phyloP scores from a whole-genome alignment of 805 yeast species.

The Candida insectorum region DNA sequence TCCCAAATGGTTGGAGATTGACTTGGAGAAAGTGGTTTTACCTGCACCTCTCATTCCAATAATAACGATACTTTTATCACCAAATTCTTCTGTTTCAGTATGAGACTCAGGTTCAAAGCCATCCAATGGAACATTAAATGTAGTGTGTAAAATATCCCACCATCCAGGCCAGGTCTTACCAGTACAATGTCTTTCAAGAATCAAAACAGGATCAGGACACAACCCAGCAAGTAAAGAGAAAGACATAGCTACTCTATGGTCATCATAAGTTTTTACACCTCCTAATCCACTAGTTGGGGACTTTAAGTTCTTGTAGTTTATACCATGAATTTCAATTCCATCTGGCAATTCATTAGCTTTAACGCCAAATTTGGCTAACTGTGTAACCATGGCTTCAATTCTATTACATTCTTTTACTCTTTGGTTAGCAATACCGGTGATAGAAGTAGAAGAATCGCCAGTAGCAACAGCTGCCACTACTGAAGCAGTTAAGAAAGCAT shows the following conservation, averaged over 20 bases:
- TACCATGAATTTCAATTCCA: slow-evolving; percentile 85
- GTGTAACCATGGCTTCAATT: slow-evolving; percentile 89
- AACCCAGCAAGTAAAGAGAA: slow-evolving; percentile 84
- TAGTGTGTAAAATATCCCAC: slow-evolving; percentile 90
- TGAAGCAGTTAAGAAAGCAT: slow-evolving; percentile 94
- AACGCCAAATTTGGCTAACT: slow-evolving; percentile 89
- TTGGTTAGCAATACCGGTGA: slow-evolving; percentile 96
- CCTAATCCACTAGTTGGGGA: slow-evolving; percentile 49
- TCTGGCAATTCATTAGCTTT: slow-evolving; percentile 80
- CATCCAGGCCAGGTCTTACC: slow-evolving; percentile 99
- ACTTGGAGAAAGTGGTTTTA: slow-evolving; percentile 77
- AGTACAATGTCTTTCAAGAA: slow-evolving; percentile 87
- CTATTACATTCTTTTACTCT: slow-evolving; percentile 97
- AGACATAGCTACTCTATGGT: slow-evolving; percentile 98
- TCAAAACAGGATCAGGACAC: slow-evolving; percentile 57
- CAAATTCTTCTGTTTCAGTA: slow-evolving; percentile 14
- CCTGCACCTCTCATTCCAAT: slow-evolving; percentile 99
- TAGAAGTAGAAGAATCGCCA: slow-evolving; percentile 55
- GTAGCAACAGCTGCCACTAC: slow-evolving; percentile 84
- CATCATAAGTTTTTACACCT: slow-evolving; percentile 82
- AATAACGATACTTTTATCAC: slow-evolving; percentile 61
- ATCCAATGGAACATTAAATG: slow-evolving; percentile 60
- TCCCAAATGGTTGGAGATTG: slow-evolving; percentile 71
- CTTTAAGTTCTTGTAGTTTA: slow-evolving; percentile 46
- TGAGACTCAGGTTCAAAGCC: slow-evolving; percentile 58